Conservation (phyloP, 768 basidiomycete species). For the Cyathus striatus region DNA sequence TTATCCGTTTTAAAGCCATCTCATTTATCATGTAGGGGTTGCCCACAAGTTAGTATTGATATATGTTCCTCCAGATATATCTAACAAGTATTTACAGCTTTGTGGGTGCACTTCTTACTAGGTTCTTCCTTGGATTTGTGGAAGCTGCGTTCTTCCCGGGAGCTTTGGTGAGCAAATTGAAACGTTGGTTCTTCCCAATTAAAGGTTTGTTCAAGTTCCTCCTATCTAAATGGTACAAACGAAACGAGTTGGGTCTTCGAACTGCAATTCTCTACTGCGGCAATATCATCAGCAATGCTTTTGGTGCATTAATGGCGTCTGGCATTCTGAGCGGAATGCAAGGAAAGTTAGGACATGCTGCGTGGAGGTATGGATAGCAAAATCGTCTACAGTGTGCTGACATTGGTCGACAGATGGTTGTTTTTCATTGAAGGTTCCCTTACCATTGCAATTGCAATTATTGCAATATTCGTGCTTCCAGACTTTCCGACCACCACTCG, state of each 20-base stretch:
- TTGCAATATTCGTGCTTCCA: conserved; percentile 67
- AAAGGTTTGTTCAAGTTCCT: too few relatives aligned
- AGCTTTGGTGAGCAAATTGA: conserved; percentile 32
- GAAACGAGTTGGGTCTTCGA: conserved; percentile 67
- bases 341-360: conserved; percentile 65
- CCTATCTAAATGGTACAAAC: conserved; percentile 76
- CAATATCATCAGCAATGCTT: conserved; percentile 79
- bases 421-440: conserved; percentile 71
- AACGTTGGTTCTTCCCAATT: too few relatives aligned
- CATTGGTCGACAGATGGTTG: conserved; percentile 54
- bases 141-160: conserved; percentile 74
- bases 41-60: background rate
- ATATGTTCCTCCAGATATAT: too few relatives aligned
- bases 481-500: conserved; percentile 69
- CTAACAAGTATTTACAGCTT: conserved; percentile 49
- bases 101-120: conserved; percentile 58
- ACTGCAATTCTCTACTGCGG: conserved; percentile 73
- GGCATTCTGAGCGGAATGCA: conserved; percentile 75
- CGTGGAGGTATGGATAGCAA: conserved; percentile 64
- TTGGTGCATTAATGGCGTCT: conserved; percentile 78
- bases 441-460: conserved; percentile 49
- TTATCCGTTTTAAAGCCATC: background rate
- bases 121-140: conserved; percentile 75
- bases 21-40: conserved; percentile 2
- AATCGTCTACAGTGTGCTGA: background rate